Conservation (phyloP, 2,329 filamentous ascomycete species). For the Tolypocladium pustulatum region DNA sequence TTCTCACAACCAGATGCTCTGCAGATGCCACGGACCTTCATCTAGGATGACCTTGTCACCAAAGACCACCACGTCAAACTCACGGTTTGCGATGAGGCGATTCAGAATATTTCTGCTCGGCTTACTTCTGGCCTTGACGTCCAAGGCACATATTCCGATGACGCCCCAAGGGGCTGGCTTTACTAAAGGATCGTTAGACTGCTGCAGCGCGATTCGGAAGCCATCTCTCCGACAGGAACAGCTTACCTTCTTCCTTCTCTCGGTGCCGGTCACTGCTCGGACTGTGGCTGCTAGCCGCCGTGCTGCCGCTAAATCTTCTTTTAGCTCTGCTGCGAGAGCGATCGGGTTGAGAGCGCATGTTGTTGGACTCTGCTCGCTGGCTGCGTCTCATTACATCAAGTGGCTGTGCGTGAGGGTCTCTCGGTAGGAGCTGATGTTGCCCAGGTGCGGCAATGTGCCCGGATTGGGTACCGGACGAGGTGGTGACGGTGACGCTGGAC, state of each 20-base stretch:
- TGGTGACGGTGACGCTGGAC: slow-evolving; percentile 43
- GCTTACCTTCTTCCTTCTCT: slow-evolving; percentile 46
- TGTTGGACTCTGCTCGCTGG: slow-evolving; percentile 23
- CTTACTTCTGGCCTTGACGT: slow-evolving; percentile 93
- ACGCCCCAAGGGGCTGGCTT: slow-evolving; percentile 52
- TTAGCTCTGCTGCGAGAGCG: slow-evolving; percentile 59
- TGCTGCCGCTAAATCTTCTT: slow-evolving; percentile 72
- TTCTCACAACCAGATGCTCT: no score
- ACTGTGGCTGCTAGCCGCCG: slow-evolving; percentile 70
- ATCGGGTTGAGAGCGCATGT: slow-evolving; percentile 35
- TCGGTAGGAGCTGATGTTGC: slow-evolving; percentile 35
- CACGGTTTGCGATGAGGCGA: slow-evolving; percentile 75
- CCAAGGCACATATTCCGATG: slow-evolving; percentile 91
- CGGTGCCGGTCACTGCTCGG: slow-evolving; percentile 59
- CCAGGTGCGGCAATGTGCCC: slow-evolving; percentile 17
- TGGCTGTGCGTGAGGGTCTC: slow-evolving; percentile 27
- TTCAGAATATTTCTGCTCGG: slow-evolving; percentile 95
- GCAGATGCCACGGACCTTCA: slow-evolving; percentile 43
- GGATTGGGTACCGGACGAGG: slow-evolving; percentile 31
- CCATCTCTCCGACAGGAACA: no score
- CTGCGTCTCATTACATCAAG: slow-evolving; percentile 36
- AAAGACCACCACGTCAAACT: slow-evolving; percentile 96
- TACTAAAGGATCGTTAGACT: slow-evolving; percentile 22
- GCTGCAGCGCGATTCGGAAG: neutral
- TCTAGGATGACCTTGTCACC: slow-evolving; percentile 98